Base-by-base conservation (phyloP, 1,284 basidiomycete species). In the Malassezia japonica region DNA sequence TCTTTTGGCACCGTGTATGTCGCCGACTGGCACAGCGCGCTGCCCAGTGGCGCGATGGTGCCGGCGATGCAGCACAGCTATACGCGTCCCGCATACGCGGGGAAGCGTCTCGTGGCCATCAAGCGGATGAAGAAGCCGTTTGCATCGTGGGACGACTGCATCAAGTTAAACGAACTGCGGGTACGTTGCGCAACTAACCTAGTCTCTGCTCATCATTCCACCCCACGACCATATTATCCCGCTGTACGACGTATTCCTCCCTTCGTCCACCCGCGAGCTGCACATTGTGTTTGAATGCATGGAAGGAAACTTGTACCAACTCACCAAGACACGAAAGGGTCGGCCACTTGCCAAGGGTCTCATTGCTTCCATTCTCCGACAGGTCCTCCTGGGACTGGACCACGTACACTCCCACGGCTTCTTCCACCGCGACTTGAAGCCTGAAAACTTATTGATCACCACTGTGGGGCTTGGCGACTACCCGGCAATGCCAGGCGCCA, bases 281-380 rank as follows among this genome's bases (percentile, higher is more conserved):
- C 95, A 96, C 76, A 96, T 98, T 72, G 94, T 98, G 45, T 98
- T 99, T 75, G 94, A 99, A 76, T 91, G 90, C 73, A 98, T 99
- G 94, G 94, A 99, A 76, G 94, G 94, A 64, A 98, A 99, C 75
- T 82, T 99, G 51, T 98, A 94, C 75, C 94, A 99, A 75, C 85
- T 99, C 76, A 94, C 95, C 75, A 96, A 94, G 77, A 84, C 91
- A 28, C 83, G 94, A 56, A 90, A 87, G 75, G 90, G 91, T 47
- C 82, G 91, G 53, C 83, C 88, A 6, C 82, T 99, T 47, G 92
- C 94, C 15, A 86, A 88, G 29, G 94, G 94, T 53, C 83, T 99
- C 60, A 84, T 94, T 52, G 86, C 89, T 13, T 90, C 87, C 62
- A 91, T 96, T 67, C 94, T 95, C 74, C 82, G 82, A 51, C 94